A percentile compares a stretch with the other conserved stretches of the same genome.
phyloP scores from a whole-genome alignment of 2,329 filamentous ascomycete species.

The Microdochium nivale region DNA sequence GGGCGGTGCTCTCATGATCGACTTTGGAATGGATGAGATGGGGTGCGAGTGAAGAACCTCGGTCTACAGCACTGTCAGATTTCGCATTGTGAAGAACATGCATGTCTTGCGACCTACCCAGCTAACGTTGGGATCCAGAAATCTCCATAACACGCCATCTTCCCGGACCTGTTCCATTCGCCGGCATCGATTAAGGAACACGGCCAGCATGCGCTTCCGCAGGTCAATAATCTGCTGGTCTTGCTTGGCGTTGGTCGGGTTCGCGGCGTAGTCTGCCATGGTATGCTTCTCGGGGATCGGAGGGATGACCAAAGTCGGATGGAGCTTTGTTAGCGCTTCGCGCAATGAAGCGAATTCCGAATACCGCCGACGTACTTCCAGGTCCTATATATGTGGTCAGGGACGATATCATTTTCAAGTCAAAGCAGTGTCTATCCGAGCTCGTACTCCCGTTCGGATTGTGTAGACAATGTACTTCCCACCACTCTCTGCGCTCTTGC shows the following conservation, averaged over 20 bases:
- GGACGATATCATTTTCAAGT: constrained; percentile 1
- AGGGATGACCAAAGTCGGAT: constrained; percentile 90
- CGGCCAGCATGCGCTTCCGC: constrained; percentile 90
- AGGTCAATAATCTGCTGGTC: constrained; percentile 95
- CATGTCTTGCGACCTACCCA: constrained; percentile 55
- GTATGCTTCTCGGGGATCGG: constrained; percentile 98
- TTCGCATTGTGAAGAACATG: neutral
- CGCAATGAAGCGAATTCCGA: constrained; percentile 92
- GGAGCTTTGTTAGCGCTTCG: constrained; percentile 79
- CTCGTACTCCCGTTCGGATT: constrained; percentile 79
- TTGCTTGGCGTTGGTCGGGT: constrained; percentile 95
- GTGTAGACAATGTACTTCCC: constrained; percentile 96
- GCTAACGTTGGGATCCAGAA: constrained; percentile 95
- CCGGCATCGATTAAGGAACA: constrained; percentile 89
- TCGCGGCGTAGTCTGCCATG: constrained; percentile 97
- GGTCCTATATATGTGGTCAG: constrained; percentile 53
- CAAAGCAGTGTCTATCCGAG: neutral
- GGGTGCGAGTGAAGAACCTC: constrained; percentile 94
- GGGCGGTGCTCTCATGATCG: constrained; percentile 89
- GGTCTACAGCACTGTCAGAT: constrained; percentile 46
- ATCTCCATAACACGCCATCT: constrained; percentile 96
- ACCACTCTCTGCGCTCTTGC: constrained; percentile 87
- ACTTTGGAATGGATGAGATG: constrained; percentile 85
- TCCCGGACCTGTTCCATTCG: constrained; percentile 86
- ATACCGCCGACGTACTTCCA: constrained; percentile 90